Evolutionary conservation across 2,329 filamentous ascomycete species (phyloP).

Genomic region (Teratosphaeria pseudoeucalypti): DNA sequence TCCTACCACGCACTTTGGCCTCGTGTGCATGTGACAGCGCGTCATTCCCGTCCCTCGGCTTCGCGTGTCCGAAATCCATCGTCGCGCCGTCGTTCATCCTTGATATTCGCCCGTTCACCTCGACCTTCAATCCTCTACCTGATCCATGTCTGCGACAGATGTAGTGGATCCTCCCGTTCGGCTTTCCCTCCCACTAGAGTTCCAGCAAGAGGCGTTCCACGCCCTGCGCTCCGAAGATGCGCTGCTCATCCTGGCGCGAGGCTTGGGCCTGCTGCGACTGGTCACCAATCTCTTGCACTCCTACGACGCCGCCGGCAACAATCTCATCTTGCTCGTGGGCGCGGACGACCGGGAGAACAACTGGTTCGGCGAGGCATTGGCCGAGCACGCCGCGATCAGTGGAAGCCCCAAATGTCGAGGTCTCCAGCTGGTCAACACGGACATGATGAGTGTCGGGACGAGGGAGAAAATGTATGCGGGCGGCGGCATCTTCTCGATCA

Average conservation of each 20-base stretch:
- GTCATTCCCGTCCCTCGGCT: not conserved
- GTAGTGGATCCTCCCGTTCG: constrained; percentile 50
- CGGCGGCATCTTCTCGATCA: constrained; percentile 91
- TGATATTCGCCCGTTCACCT: not conserved
- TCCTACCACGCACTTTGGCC: not conserved
- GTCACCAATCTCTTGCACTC: constrained; percentile 94
- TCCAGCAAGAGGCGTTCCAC: constrained; percentile 91
- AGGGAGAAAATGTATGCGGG: constrained; percentile 84
- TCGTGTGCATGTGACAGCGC: constrained; percentile 1
- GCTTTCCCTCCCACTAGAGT: constrained; percentile 72
- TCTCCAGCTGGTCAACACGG: constrained; percentile 85
- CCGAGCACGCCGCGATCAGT: constrained; percentile 89
- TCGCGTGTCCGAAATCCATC: not conserved
- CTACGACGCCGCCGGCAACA: constrained; percentile 92
- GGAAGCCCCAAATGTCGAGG: constrained; percentile 71
- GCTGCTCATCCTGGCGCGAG: constrained; percentile 81
- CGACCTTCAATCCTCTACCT: not conserved
- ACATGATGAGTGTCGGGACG: constrained; percentile 74
- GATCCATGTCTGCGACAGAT: not conserved
- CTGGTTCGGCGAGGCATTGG: constrained; percentile 92
- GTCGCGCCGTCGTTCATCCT: not conserved
- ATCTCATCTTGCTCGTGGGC: constrained; percentile 77
- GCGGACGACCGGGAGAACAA: constrained; percentile 89
- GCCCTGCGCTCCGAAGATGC: constrained; percentile 86
- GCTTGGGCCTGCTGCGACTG: constrained; percentile 81